Evolutionary conservation across 768 basidiomycete genomes (phyloP), one percentile per base, ranked within the genome.

Genomic region (Suillus subaureus): DNA sequence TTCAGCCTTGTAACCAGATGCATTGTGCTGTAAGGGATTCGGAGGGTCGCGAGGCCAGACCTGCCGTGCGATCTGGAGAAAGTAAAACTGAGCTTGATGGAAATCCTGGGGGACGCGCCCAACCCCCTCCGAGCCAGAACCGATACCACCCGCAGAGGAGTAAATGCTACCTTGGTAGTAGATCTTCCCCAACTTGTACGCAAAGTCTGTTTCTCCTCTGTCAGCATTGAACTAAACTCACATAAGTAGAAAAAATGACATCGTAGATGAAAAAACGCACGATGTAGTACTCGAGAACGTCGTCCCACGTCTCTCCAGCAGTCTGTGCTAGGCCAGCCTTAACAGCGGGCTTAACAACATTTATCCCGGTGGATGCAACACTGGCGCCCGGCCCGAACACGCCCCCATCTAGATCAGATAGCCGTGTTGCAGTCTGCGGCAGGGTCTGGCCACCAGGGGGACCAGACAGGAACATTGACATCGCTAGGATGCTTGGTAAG

Each of bases 151-250:
- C 16, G 83, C 76, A 12, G 87, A 81, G 6, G 86, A 83, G 72
- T 97, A 98, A 42, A 98, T 91, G 65, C 93, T 95, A 21, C 97
- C 97, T 73, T 96, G 92, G 73, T 99, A 99, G 79, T 91, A 97
- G 12, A 99, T 92, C 78, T 94, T 91, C n/a, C 95, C 97, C 2
- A 99, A 85, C 18, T 93, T 88, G 77, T 92, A 95, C 2, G 95
- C 94, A 74, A 94, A 97, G 68, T 91, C 89, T 61, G 87, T 87
- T 70, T 96, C 93, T 33, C 94, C 94, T 33, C 95, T 88, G 71
- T 98, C 95, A 7, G 97, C 94, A 61, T 98, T 97, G 78, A 97
- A 99, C 91, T 97, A 68, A 68, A 43, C 11, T 21, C 3, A 64
- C 35, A 43, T 65, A 45, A 65, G 51, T n/a, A 47, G 68, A 35